These are phyloP conservation scores for Postia placenta DNA, from an alignment of 768 basidiomycete species.

Conservation along the genomic window DNA sequence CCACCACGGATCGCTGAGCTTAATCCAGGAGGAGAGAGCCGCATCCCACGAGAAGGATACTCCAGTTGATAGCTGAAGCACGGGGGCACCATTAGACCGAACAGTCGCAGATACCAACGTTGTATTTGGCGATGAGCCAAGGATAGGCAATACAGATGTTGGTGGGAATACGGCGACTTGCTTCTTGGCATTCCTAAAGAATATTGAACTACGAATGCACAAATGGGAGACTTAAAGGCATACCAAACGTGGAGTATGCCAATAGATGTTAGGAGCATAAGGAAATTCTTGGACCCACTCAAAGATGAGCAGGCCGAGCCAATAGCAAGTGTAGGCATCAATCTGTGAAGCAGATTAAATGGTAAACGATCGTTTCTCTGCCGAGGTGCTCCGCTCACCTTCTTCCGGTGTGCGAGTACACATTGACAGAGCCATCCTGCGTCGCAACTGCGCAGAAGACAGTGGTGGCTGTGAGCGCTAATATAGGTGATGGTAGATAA, in stretches of 20 bases:
- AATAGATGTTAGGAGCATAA: constrained; percentile 67
- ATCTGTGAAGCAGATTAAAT: constrained; percentile 48
- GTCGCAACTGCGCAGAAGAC: constrained; percentile 71
- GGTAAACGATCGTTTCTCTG: too few species aligned
- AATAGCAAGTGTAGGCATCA: constrained; percentile 72
- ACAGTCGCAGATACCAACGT: constrained; percentile 60
- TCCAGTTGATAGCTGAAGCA: constrained; percentile 75
- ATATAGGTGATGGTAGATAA: constrained; percentile 70
- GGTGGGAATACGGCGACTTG: constrained; percentile 61
- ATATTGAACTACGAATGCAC: constrained; percentile 5
- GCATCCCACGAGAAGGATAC: constrained; percentile 75
- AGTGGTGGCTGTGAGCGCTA: constrained; percentile 57
- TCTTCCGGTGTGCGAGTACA: constrained; percentile 82
- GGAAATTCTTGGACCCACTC: constrained; percentile 52
- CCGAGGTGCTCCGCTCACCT: too few species aligned
- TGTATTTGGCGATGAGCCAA: constrained; percentile 50
- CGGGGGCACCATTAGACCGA: constrained; percentile 73
- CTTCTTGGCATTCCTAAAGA: constrained; percentile 67
- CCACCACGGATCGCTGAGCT: constrained; percentile 82
- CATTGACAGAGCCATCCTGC: constrained; percentile 73
- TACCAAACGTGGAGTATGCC: constrained; percentile 79
- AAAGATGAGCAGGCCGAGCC: constrained; percentile 68
- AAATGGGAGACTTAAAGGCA: constrained; percentile 13
- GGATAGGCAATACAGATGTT: constrained; percentile 52
- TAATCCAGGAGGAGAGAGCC: constrained; percentile 60